Evolutionary conservation across 164 flowering plant species (phyloP).

Genomic region (Pachysandra terminalis): DNA sequence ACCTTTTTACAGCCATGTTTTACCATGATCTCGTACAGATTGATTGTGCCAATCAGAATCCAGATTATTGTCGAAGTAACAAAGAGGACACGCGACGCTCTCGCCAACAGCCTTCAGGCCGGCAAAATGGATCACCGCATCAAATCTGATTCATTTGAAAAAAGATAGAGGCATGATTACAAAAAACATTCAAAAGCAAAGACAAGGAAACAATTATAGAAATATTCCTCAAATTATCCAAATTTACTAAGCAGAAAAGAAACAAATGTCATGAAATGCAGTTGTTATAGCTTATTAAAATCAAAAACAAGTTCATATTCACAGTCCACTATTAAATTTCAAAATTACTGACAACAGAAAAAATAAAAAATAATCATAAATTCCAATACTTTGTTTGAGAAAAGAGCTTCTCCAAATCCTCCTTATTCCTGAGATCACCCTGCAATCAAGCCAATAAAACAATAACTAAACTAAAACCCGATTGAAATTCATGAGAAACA

Average conservation of each 20-base stretch:
- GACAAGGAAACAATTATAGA: not conserved
- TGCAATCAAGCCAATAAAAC: conserved; percentile 27
- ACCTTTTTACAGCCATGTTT: conserved; percentile 90
- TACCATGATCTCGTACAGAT: conserved; percentile 67
- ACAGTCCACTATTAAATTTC: not conserved
- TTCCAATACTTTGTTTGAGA: conserved; percentile 44
- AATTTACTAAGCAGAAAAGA: not conserved
- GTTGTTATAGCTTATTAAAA: not conserved
- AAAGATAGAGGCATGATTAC: too few relatives aligned
- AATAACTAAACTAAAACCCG: not conserved
- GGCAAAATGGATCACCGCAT: conserved; percentile 96
- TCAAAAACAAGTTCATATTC: too few relatives aligned
- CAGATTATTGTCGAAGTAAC: conserved; percentile 77
- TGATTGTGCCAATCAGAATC: conserved; percentile 87
- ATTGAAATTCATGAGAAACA: not conserved
- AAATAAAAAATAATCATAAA: too few relatives aligned
- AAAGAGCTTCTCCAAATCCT: conserved; percentile 80
- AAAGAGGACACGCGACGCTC: conserved; percentile 72
- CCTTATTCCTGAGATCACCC: conserved; percentile 83
- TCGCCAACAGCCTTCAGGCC: conserved; percentile 97
- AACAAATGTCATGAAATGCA: not conserved
- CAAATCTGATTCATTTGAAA: conserved; percentile 45
- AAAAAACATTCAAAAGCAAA: too few relatives aligned
- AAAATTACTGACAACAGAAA: not conserved
- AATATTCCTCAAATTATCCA: not conserved